A percentile compares a stretch with the other conserved stretches of the same genome.
phyloP scores from a whole-genome alignment of 2,329 filamentous ascomycete species.

The Ambrosiella xylebori region DNA sequence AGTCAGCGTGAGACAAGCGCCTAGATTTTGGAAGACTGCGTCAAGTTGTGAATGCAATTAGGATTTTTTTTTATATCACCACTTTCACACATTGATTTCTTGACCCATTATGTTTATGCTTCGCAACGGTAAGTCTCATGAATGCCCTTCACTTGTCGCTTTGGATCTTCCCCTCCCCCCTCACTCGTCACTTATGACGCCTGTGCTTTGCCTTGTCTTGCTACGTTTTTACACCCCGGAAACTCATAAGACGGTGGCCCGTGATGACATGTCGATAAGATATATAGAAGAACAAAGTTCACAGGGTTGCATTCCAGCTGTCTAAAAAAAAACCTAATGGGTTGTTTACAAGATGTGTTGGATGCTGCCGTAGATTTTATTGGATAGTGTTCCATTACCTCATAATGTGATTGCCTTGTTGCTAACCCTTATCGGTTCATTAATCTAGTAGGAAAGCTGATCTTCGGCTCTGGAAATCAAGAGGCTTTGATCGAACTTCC shows the following conservation, averaged over 20 bases:
- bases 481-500: slow-evolving; percentile 88
- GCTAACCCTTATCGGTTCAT: slow-evolving; percentile 6
- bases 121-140: slow-evolving; percentile 26
- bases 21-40: not conserved
- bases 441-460: slow-evolving; percentile 63
- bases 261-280: slow-evolving; percentile 2
- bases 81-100: not conserved
- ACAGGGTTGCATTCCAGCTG: slow-evolving; percentile 6
- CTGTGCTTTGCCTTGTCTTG: not conserved
- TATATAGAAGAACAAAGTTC: not conserved
- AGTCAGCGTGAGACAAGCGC: not conserved
- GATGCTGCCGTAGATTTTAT: not conserved
- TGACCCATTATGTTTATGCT: slow-evolving; percentile 25
- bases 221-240: not conserved
- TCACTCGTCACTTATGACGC: not conserved
- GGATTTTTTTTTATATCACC: not conserved
- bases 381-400: not conserved
- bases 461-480: slow-evolving; percentile 75
- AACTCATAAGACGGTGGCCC: not conserved
- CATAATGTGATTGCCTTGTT: not conserved
- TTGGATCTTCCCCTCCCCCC: slow-evolving; percentile 12
- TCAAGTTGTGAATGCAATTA: not conserved
- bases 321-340: not conserved
- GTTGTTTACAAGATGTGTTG: not conserved
- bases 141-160: not conserved